Evolutionary conservation across 2,329 filamentous ascomycete species (phyloP).

Genomic region (Ceratocystis albifundus): DNA sequence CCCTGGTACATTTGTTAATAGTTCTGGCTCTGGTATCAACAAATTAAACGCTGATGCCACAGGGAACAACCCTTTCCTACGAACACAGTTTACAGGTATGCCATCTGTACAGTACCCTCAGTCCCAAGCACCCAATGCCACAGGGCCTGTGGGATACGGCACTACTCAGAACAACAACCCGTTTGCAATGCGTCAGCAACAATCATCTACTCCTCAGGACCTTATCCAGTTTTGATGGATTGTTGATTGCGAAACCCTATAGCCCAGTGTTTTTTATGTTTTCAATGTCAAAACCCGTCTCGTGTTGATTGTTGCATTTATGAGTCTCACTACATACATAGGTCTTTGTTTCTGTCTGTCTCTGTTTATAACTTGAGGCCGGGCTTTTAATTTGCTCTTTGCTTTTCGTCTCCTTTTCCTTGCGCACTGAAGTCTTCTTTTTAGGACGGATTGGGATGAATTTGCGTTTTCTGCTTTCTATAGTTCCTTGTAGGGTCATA

Average conservation of each 20-base stretch:
- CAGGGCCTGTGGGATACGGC: constrained; percentile 44
- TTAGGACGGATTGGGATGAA: background rate
- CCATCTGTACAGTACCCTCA: constrained; percentile 45
- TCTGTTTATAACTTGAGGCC: constrained; percentile 3
- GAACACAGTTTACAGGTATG: constrained; percentile 71
- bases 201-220: constrained; percentile 41
- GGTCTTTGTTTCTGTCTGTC: constrained; percentile 25
- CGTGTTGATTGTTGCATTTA: background rate
- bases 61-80: constrained; percentile 81
- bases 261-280: background rate
- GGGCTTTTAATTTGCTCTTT: constrained; percentile 1
- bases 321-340: constrained; percentile 19
- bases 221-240: constrained; percentile 49
- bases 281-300: background rate
- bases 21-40: constrained; percentile 68
- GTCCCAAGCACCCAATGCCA: constrained; percentile 43
- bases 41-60: constrained; percentile 59
- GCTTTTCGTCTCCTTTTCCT: constrained; percentile 22
- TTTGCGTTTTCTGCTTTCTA: background rate
- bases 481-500: background rate
- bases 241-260: background rate
- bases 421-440: no score
- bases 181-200: constrained; percentile 40
- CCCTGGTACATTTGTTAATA: constrained; percentile 93
- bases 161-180: constrained; percentile 44